Evolutionary conservation across 1,284 basidiomycete genomes (phyloP).

Genomic region (Leccinum idahoense): DNA sequence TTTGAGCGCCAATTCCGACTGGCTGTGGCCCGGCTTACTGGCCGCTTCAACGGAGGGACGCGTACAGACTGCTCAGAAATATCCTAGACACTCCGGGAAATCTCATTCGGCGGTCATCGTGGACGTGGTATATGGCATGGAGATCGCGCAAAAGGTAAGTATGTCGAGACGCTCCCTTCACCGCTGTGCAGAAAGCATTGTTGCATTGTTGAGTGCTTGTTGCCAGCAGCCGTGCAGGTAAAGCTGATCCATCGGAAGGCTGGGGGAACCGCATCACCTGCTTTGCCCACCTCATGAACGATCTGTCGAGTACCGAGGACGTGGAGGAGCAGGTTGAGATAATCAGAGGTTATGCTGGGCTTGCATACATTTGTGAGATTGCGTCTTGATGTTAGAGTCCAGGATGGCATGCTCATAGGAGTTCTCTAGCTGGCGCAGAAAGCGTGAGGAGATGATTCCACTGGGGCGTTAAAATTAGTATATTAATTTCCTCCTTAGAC

Average conservation of each 20-base stretch:
- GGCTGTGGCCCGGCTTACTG: conserved; percentile 32
- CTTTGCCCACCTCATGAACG: conserved; percentile 24
- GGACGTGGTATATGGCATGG: conserved; percentile 36
- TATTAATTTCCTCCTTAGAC: conserved; percentile 31
- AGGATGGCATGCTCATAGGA: conserved; percentile 7
- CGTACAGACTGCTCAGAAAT: conserved; percentile 34
- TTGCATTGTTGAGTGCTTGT: conserved; percentile 19
- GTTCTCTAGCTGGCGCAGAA: conserved; percentile 25
- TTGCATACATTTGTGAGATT: conserved; percentile 29
- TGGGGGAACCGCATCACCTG: conserved; percentile 28
- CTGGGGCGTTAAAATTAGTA: neutral
- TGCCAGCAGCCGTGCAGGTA: neutral
- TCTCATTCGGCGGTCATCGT: conserved; percentile 35
- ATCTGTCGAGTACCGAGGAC: conserved; percentile 11
- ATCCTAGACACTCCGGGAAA: conserved; percentile 36
- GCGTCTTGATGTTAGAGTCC: neutral
- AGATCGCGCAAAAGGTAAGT: conserved; percentile 26
- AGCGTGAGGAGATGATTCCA: conserved; percentile 14
- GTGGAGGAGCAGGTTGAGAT: conserved; percentile 19
- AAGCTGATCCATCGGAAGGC: conserved; percentile 16
- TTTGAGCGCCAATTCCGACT: conserved; percentile 44
- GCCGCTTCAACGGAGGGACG: conserved; percentile 37
- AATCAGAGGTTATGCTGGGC: conserved; percentile 29
- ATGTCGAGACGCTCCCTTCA: conserved; percentile 29
- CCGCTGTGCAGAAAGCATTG: conserved; percentile 16